Evolutionary conservation across 108 stramenopile species (phyloP), one percentile per base, ranked within the genome.

Genomic region (Nannochloropsis gaditana): DNA sequence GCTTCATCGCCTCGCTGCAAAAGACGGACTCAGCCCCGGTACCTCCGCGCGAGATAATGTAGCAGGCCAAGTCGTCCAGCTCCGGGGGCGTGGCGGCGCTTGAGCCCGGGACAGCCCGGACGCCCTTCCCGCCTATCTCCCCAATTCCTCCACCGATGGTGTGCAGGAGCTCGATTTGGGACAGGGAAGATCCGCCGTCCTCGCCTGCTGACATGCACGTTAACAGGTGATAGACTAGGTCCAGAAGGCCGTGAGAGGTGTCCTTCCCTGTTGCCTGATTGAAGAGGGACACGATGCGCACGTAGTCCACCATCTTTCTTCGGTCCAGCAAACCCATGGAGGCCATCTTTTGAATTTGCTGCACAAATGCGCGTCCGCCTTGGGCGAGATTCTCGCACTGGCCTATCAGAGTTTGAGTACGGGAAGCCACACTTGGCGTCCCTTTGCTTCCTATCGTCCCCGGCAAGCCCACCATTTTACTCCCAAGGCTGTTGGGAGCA

Each of bases 1-100:
- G 59, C 59, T 73, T 73, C 59, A 73, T 73, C 59, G 59, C 59
- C 59, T 73, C 59, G n/a, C 59, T 73, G 59, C 59, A 73, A 8
- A 73, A 73, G 19, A 73, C 3, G 3, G 59, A n/a, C 59, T 73
- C 59, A 15, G 59, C 59, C 15, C 59, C 59, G 59, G 15, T 15
- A 2, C 59, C 59, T n/a, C 59, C 59, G 59, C 59, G 59, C 4
- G 59, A 73, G 8, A 73, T 8, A 4, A 73, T 73, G 59, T 73
- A 73, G 59, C 59, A 73, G 59, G 59, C 59, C 4, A 73, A n/a
- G 2, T 73, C 59, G 59, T 73, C 59, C 59, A 73, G 4, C 6
- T 73, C 5, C 15, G 59, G 59, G n/a, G 4, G 59, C 8, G 15
- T 73, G 3, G 8, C 4, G 59, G 15, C 59, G 59, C 19, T 73